phyloP scores from a whole-genome alignment of 1,284 basidiomycete genomes.

The Schizophyllum amplum region DNA sequence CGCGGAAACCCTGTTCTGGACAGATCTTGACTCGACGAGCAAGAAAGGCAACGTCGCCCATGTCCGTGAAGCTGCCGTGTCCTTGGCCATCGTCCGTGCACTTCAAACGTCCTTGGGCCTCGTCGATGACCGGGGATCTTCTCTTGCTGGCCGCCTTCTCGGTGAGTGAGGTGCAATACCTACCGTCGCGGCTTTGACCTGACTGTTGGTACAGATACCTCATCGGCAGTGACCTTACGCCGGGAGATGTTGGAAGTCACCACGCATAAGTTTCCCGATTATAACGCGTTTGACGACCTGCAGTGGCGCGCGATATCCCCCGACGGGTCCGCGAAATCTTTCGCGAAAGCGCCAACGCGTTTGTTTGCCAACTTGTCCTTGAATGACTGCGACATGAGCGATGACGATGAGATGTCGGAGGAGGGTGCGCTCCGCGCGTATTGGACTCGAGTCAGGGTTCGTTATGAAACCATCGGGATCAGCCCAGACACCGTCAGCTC shows the following conservation, averaged over 20 bases:
- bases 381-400: slow-evolving; percentile 26
- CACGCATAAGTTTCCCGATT: slow-evolving; percentile 49
- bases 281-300: slow-evolving; percentile 43
- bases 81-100: slow-evolving; percentile 62
- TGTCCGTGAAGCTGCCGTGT: slow-evolving; percentile 66
- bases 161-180: slow-evolving; percentile 35
- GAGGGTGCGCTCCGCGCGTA: slow-evolving; percentile 46
- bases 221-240: slow-evolving; percentile 68
- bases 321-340: slow-evolving; percentile 28
- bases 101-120: slow-evolving; percentile 77
- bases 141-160: slow-evolving; percentile 53
- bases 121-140: slow-evolving; percentile 37
- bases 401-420: slow-evolving; percentile 56
- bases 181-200: slow-evolving; percentile 2
- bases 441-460: neutral
- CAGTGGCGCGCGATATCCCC: slow-evolving; percentile 55
- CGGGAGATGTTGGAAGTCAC: slow-evolving; percentile 74
- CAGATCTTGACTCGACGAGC: slow-evolving; percentile 50
- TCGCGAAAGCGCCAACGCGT: slow-evolving; percentile 6
- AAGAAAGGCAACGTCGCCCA: slow-evolving; percentile 57
- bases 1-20: slow-evolving; percentile 66
- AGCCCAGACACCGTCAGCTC: slow-evolving; percentile 29
- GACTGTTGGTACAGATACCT: slow-evolving; percentile 44
- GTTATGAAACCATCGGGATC: slow-evolving; percentile 22
- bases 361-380: slow-evolving; percentile 19